Evolutionary conservation across 306 rosid genomes (phyloP), one percentile per base, ranked within the genome.

Genomic region (Glycine latifolia): DNA sequence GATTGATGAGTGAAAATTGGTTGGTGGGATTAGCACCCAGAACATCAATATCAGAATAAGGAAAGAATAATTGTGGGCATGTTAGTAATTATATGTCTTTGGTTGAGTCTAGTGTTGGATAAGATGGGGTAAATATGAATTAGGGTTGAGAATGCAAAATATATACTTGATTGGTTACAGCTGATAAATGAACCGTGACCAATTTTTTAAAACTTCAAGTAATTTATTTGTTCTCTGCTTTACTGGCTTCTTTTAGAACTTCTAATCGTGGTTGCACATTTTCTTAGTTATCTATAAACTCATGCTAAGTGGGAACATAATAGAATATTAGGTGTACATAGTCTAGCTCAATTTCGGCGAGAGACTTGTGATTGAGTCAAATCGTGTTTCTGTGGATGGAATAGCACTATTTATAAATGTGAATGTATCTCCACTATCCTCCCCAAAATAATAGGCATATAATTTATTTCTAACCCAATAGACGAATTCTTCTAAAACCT

Each of bases 291-390:
- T 75, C 31, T 14, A 79, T 74, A 53, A 50, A 80, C 55, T 85
- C 62, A 62, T 60, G 62, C 69, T 75, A 60, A 46, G 85, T 65
- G 63, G 79, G 56, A 44, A 53, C 73, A 75, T 59, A 72, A 73
- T 65, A 78, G 68, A 79, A 68, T 60, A 75, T 59, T 85, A 85
- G 88, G 91, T 82, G 77, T 77, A 62, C 59, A 49, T 47, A 7
- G 39, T 47, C 67, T 50, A 69, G 79, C 91, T 87, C 89, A 87
- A 81, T 49, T 60, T 81, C 70, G 88, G 89, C 83, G 66, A 80
- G 46, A 61, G 81, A 56, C 71, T 41, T 59, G 76, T 56, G 87
- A 66, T 80, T 48, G 65, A 85, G 91, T 90, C 93, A 83, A 86
- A 86, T 71, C 59, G 77, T 76, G 65, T 75, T 82, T 77, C 33